phyloP scores from a whole-genome alignment of 2,329 filamentous ascomycete species.

The Aureobasidium zeae region DNA sequence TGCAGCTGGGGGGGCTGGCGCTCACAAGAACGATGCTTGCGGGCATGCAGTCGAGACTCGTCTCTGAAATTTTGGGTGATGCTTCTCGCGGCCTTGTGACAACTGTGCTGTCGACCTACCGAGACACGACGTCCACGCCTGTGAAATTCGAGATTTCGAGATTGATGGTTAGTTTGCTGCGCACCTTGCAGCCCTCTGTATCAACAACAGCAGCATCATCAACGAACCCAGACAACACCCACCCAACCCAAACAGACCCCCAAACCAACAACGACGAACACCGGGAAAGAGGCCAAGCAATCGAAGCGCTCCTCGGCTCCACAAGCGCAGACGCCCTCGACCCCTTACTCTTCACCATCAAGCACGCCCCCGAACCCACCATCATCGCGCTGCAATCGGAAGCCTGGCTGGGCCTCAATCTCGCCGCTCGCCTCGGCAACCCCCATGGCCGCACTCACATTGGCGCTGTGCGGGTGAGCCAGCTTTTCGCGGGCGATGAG shows the following conservation, averaged over 20 bases:
- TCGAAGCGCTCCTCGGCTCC: not conserved
- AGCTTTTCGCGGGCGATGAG: not conserved
- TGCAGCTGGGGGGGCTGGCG: slow-evolving; percentile 16
- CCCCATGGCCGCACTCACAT: too few relatives aligned
- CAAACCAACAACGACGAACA: not conserved
- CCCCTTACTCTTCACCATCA: slow-evolving; percentile 14
- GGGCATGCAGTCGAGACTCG: slow-evolving; percentile 8
- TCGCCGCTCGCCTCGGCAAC: slow-evolving; percentile 1
- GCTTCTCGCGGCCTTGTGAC: not conserved
- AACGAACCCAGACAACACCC: not conserved
- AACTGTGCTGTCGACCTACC: not conserved
- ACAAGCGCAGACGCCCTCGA: slow-evolving; percentile 10
- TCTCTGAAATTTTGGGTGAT: not conserved
- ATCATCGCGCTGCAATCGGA: slow-evolving; percentile 15
- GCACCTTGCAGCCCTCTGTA: slow-evolving; percentile 1
- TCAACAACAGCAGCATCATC: not conserved
- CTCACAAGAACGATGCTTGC: slow-evolving; percentile 15
- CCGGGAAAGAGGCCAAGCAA: not conserved
- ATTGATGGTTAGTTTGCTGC: slow-evolving; percentile 2
- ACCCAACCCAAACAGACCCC: too few relatives aligned
- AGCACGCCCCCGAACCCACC: slow-evolving; percentile 12
- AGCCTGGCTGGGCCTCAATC: slow-evolving; percentile 15
- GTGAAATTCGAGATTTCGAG: slow-evolving; percentile 9
- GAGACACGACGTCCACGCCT: not conserved
- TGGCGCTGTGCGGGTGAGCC: not conserved